Evolutionary conservation across 768 basidiomycete genomes (phyloP).

Genomic region (Chalciporus pseudorubinellus): DNA sequence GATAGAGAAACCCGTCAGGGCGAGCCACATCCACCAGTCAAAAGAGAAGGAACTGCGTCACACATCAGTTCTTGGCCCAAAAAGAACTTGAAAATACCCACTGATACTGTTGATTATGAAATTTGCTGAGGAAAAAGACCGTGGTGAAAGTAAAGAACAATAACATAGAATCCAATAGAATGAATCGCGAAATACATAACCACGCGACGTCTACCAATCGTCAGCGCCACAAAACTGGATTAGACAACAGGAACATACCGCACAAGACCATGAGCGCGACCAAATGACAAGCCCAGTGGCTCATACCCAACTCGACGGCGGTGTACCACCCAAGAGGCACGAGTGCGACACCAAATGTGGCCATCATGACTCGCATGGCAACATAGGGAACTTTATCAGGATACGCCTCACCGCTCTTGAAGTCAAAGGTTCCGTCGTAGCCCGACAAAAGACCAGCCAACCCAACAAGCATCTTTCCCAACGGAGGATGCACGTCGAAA

Average conservation of each 20-base stretch:
- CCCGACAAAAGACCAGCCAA: conserved; percentile 88
- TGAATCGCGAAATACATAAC: conserved; percentile 95
- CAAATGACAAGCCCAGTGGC: conserved; percentile 82
- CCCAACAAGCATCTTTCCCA: conserved; percentile 99
- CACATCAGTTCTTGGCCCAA: neutral
- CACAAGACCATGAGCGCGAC: conserved; percentile 92
- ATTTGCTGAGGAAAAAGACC: conserved; percentile 91
- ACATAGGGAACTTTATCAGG: conserved; percentile 85
- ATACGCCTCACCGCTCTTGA: conserved; percentile 88
- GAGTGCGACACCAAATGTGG: conserved; percentile 91
- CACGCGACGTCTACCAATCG: conserved; percentile 81
- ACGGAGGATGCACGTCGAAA: conserved; percentile 97
- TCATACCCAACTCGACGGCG: conserved; percentile 91
- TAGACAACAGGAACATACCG: conserved; percentile 45
- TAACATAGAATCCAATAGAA: conserved; percentile 98
- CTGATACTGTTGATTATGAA: conserved; percentile 96
- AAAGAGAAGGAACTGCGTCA: conserved; percentile 76
- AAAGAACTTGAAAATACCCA: conserved; percentile 39
- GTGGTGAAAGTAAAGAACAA: conserved; percentile 98
- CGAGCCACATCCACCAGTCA: conserved; percentile 98
- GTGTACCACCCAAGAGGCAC: conserved; percentile 98
- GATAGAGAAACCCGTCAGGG: conserved; percentile 91
- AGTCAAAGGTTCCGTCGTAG: conserved; percentile 90
- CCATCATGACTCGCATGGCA: conserved; percentile 93
- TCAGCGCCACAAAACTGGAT: neutral